phyloP scores from a whole-genome alignment of 2,329 filamentous ascomycete species.

The Cercospora sp. region DNA sequence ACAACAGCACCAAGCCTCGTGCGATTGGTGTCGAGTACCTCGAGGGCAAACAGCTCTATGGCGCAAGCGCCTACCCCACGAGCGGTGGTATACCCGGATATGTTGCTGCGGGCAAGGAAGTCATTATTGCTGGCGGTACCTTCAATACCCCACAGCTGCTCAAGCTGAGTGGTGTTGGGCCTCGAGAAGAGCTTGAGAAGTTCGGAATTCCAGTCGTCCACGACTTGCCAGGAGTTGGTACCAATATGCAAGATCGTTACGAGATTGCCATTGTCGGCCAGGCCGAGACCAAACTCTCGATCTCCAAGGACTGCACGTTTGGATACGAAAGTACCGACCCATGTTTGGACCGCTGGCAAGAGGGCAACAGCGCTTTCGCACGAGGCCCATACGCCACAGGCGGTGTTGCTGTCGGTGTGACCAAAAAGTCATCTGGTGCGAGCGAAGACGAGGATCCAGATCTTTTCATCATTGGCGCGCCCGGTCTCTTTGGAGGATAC shows the following conservation, averaged over 20 bases:
- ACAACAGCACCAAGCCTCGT: constrained; percentile 50
- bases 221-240: constrained; percentile 63
- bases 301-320: constrained; percentile 46
- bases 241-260: constrained; percentile 64
- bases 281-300: constrained; percentile 41
- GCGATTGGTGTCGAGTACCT: constrained; percentile 48
- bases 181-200: constrained; percentile 52
- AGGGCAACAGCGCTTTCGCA: constrained; percentile 37
- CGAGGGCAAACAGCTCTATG: constrained; percentile 43
- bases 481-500: constrained; percentile 57
- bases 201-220: constrained; percentile 57
- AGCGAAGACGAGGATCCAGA: constrained; percentile 50
- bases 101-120: constrained; percentile 47
- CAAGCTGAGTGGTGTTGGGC: constrained; percentile 65
- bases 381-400: constrained; percentile 51
- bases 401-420: constrained; percentile 56
- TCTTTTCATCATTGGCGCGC: constrained; percentile 57
- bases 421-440: constrained; percentile 42
- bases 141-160: constrained; percentile 67
- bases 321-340: constrained; percentile 37
- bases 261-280: constrained; percentile 55
- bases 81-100: constrained; percentile 43
- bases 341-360: constrained; percentile 49
- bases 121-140: constrained; percentile 54
- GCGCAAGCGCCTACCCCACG: constrained; percentile 40